Evolutionary conservation across 768 basidiomycete species (phyloP), one percentile per base, ranked within the genome.

Genomic region (Cyclocybe aegerita): DNA sequence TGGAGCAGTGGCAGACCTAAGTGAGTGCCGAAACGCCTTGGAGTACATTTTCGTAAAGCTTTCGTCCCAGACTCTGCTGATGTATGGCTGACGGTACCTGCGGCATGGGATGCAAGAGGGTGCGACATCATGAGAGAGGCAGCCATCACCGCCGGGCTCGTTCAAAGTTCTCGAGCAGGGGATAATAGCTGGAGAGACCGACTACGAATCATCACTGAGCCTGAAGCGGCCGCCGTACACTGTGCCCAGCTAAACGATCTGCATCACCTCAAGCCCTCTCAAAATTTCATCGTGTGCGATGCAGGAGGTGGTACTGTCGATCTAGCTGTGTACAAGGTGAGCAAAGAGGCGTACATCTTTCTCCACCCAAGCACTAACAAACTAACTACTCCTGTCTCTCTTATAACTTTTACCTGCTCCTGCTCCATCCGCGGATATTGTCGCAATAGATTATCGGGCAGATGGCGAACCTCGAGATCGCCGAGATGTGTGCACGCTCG

Each of bases 221-320:
- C 80, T 4, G 92, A 93, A 67, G 92, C 93, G 1, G 92, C 91
- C n/a, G 93, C 93, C 7, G 88, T 93, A 7, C 92, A 95, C 53
- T 93, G 90, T 52, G 90, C 88, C 2, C 82, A 87, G 52, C 73
- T 94, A 45, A 89, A 88, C 30, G 83, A 88, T 52, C 72, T 94
- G 2, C 89, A 93, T 66, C 84, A 85, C 56, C 71, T 94, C 47
- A 83, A 81, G 44, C 80, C 89, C 0, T 86, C 85, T 15, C 90
- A 94, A 61, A 90, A 84, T 55, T 94, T 94, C 63, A 85, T 94
- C 66, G 88, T 95, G n/a, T 91, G 88, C 61, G 93, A 95, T 67
- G 91, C 90, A 14, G 92, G 89, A 61, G 90, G 90, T 63, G 90
- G 89, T 62, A 90, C 86, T 9, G 85, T 88, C 41, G 72, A 73